phyloP scores from a whole-genome alignment of 805 yeast species.

The Ogataea wickerhamii region DNA sequence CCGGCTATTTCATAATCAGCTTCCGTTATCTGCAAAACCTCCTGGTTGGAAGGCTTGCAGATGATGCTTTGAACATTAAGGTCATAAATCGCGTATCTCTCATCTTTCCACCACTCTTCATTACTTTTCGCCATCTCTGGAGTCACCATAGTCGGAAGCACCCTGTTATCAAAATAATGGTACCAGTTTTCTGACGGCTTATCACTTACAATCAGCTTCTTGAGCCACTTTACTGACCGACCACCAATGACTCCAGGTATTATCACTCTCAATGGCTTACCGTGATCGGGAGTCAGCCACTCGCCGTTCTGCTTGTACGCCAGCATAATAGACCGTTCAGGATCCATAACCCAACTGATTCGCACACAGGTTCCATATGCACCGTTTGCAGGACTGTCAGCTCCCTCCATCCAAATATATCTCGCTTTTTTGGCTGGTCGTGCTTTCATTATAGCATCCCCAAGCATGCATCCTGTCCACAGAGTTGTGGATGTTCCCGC shows the following conservation, averaged over 20 bases:
- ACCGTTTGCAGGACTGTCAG: conserved; percentile 32
- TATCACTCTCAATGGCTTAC: conserved; percentile 33
- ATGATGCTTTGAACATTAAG: conserved; percentile 34
- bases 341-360: conserved; percentile 32
- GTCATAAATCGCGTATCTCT: conserved; percentile 35
- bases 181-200: conserved; percentile 35
- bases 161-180: conserved; percentile 36
- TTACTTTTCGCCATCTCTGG: conserved; percentile 32
- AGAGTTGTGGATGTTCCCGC: conserved; percentile 33
- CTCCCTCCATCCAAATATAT: conserved; percentile 35
- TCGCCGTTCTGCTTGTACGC: conserved; percentile 37
- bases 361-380: conserved; percentile 33
- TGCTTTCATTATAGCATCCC: conserved; percentile 28
- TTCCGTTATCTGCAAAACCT: conserved; percentile 14
- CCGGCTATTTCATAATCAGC: conserved; percentile 28
- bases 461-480: conserved; percentile 34
- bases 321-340: conserved; percentile 32
- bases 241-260: conserved; percentile 40
- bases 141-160: conserved; percentile 34
- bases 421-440: conserved; percentile 28
- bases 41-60: conserved; percentile 31
- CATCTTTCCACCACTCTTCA: conserved; percentile 37
- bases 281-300: conserved; percentile 34
- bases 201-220: conserved; percentile 28
- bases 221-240: conserved; percentile 37